phyloP scores from a whole-genome alignment of 768 basidiomycete species.

The Cystofilobasidium capitatum region DNA sequence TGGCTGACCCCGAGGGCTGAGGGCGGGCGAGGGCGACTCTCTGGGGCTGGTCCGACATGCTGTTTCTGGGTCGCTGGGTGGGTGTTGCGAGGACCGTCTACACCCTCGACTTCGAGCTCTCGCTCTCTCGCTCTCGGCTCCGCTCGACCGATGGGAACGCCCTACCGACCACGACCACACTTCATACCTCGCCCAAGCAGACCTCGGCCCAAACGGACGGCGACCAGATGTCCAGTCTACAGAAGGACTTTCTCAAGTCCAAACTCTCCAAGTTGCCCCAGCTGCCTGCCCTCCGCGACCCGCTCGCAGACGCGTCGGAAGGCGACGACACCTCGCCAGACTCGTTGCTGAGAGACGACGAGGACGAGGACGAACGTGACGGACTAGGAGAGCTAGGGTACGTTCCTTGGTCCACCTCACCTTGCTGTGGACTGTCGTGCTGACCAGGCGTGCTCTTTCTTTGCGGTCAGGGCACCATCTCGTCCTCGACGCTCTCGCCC shows the following conservation, averaged over 20 bases:
- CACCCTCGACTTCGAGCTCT: too few species aligned
- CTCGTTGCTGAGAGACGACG: constrained; percentile 7
- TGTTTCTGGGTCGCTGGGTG: too few species aligned
- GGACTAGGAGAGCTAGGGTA: constrained; percentile 1
- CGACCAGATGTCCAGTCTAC: constrained; percentile 24
- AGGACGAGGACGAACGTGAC: not conserved
- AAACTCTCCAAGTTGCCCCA: constrained; percentile 11
- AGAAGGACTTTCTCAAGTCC: constrained; percentile 14
- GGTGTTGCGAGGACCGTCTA: not conserved
- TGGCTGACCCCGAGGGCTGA: not conserved
- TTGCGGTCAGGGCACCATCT: not conserved
- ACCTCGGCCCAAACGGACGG: too few species aligned
- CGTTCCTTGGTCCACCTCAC: not conserved
- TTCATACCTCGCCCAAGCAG: too few species aligned
- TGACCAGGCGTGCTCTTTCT: not conserved
- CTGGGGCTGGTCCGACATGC: constrained; percentile 1
- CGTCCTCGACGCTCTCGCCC: not conserved
- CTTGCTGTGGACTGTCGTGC: not conserved
- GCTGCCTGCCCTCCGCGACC: not conserved
- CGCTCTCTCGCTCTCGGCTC: not conserved
- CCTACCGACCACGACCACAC: too few species aligned
- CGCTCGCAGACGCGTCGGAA: not conserved
- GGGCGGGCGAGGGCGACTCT: not conserved
- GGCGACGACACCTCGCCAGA: not conserved
- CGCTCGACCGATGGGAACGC: not conserved